phyloP scores from a whole-genome alignment of 306 rosid species.

The Hippophae tibetana region DNA sequence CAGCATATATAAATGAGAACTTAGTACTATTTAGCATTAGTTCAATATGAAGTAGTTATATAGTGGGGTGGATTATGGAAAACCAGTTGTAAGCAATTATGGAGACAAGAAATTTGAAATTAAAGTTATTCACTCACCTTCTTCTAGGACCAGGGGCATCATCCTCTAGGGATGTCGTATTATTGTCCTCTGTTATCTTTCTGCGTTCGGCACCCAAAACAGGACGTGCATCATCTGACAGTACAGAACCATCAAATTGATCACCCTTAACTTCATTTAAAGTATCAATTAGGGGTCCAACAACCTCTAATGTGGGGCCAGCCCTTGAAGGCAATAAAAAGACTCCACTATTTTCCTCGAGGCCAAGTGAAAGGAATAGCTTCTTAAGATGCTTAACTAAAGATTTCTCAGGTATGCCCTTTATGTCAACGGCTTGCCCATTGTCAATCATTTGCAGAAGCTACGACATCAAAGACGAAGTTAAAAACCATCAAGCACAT shows the following conservation, averaged over 20 bases:
- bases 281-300: slow-evolving; percentile 50
- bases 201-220: slow-evolving; percentile 22
- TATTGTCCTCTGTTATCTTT: slow-evolving; percentile 26
- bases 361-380: slow-evolving; percentile 57
- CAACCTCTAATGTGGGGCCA: slow-evolving; percentile 58
- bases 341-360: slow-evolving; percentile 60
- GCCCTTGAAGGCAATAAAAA: slow-evolving; percentile 57
- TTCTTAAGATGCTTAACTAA: slow-evolving; percentile 57
- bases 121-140: slow-evolving; percentile 30
- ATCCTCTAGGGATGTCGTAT: slow-evolving; percentile 27
- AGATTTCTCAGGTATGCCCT: slow-evolving; percentile 61
- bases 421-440: slow-evolving; percentile 92
- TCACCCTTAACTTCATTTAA: slow-evolving; percentile 11
- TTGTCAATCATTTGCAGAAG: slow-evolving; percentile 83
- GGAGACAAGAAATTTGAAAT: not conserved
- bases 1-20: no score
- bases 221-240: slow-evolving; percentile 27
- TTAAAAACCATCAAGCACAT: slow-evolving; percentile 5
- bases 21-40: no score
- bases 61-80: no score
- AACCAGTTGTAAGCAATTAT: no score
- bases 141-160: slow-evolving; percentile 42
- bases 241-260: slow-evolving; percentile 18
- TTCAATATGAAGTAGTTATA: no score
- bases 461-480: slow-evolving; percentile 27